Conservation (phyloP, 176 grass and related monocot genomes). For the Triticum aestivum region IWGSC_CS_RefSeq_v2.1 NC_057799.1:159532280-159532779, state of each 20-base stretch:
- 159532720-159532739: background rate
- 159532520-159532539: background rate
- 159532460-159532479: slow-evolving; percentile 16
- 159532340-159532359: slow-evolving; percentile 11
- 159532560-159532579: background rate
- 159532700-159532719: background rate
- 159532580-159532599: background rate
- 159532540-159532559: background rate
- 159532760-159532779: background rate
- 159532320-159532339: background rate
- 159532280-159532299: background rate
- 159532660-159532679: background rate
- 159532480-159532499: background rate
- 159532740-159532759: background rate
- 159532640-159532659: background rate
- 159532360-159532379: slow-evolving; percentile 86
- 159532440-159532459: slow-evolving; percentile 92
- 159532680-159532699: background rate
- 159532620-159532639: background rate
- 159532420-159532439: slow-evolving; percentile 81
- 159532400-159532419: slow-evolving; percentile 83
- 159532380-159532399: slow-evolving; percentile 91
- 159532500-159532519: background rate
- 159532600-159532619: background rate
- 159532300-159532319: background rate